These are phyloP conservation scores for Seiridium cupressi DNA, from an alignment of 2,329 filamentous ascomycete species.

Conservation along the genomic window DNA sequence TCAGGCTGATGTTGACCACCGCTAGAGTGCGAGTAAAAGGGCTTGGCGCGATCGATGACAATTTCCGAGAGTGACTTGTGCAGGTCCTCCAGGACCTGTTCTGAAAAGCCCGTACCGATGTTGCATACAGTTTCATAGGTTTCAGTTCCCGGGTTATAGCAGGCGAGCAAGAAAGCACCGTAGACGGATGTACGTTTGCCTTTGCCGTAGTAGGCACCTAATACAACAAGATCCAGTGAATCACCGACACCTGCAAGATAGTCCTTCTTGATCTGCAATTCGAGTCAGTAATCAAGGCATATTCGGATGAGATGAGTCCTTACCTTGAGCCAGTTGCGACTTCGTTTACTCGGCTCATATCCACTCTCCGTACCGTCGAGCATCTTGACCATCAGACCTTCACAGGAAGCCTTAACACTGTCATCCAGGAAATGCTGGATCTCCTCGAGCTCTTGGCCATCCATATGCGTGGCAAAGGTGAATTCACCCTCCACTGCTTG, in stretches of 20 bases:
- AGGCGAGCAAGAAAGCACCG: slow-evolving; percentile 91
- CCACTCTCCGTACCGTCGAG: slow-evolving; percentile 87
- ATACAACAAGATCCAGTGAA: slow-evolving; percentile 91
- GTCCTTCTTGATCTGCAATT: slow-evolving; percentile 83
- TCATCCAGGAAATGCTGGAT: slow-evolving; percentile 93
- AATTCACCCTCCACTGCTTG: slow-evolving; percentile 84
- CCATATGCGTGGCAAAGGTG: slow-evolving; percentile 79
- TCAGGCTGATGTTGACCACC: slow-evolving; percentile 93
- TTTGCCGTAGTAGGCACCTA: slow-evolving; percentile 91
- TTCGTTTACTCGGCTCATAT: slow-evolving; percentile 94
- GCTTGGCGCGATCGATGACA: slow-evolving; percentile 86
- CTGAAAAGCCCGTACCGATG: slow-evolving; percentile 95
- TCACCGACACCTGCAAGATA: slow-evolving; percentile 93
- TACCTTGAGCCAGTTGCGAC: slow-evolving; percentile 97
- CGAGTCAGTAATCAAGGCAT: slow-evolving; percentile 16
- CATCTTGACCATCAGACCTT: slow-evolving; percentile 99
- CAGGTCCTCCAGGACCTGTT: slow-evolving; percentile 87
- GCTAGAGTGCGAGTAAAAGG: slow-evolving; percentile 85
- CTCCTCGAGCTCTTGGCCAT: slow-evolving; percentile 87
- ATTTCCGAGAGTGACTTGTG: slow-evolving; percentile 72
- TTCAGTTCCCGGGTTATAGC: slow-evolving; percentile 79
- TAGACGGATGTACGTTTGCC: slow-evolving; percentile 96
- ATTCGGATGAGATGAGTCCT: slow-evolving; percentile 12
- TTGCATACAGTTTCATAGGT: slow-evolving; percentile 96
- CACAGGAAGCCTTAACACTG: slow-evolving; percentile 91